phyloP scores from a whole-genome alignment of 2,329 filamentous ascomycete genomes.

The Aspergillus arachidicola region DNA sequence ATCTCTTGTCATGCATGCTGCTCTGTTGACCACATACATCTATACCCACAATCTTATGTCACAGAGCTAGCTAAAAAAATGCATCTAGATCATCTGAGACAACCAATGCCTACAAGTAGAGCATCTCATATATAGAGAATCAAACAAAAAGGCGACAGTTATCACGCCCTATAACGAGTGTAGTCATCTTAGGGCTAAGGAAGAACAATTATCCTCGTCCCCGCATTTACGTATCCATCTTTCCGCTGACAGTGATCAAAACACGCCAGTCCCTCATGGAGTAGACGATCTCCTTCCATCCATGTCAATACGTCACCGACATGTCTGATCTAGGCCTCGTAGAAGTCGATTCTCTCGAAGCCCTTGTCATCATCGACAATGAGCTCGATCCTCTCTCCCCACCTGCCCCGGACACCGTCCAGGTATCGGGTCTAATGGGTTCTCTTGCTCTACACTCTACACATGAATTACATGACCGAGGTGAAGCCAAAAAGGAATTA shows the following conservation, averaged over 20 bases:
- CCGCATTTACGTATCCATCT: not conserved
- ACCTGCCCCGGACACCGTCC: slow-evolving; percentile 46
- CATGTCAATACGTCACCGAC: not conserved
- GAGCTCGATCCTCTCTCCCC: slow-evolving; percentile 58
- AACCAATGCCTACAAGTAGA: not conserved
- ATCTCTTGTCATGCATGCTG: too few species aligned
- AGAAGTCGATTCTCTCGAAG: slow-evolving; percentile 52
- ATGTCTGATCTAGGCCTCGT: slow-evolving; percentile 28
- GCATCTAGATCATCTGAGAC: too few species aligned
- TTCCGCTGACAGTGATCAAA: not conserved
- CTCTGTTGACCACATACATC: too few species aligned
- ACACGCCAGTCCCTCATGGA: not conserved
- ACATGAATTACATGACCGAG: slow-evolving; percentile 39
- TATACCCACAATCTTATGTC: too few species aligned
- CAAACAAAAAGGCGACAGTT: not conserved
- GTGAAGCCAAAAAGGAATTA: slow-evolving; percentile 49
- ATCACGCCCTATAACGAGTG: not conserved
- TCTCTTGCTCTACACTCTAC: slow-evolving; percentile 44
- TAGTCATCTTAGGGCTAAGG: not conserved
- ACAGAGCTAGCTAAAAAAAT: too few species aligned
- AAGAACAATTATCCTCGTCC: slow-evolving; percentile 1
- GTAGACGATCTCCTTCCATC: not conserved
- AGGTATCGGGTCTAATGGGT: slow-evolving; percentile 47
- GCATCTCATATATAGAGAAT: not conserved
- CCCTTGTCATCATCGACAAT: slow-evolving; percentile 57